Evolutionary conservation across 2,329 filamentous ascomycete genomes (phyloP).

Genomic region (Huntiella abstrusa): DNA sequence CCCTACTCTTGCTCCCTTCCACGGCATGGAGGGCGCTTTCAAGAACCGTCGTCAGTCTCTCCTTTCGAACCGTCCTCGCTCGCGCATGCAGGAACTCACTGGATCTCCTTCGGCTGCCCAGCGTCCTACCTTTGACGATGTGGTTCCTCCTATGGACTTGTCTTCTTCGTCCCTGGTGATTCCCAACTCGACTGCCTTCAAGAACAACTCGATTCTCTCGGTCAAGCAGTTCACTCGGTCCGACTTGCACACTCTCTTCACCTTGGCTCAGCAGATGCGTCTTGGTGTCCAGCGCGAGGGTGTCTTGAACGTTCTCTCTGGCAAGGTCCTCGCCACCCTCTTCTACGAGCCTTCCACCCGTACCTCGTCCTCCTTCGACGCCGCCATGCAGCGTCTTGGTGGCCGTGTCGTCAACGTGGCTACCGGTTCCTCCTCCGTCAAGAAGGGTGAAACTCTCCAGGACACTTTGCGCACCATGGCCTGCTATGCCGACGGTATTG

Average conservation of each 20-base stretch:
- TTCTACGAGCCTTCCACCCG: constrained; percentile 97
- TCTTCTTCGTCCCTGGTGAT: constrained; percentile 5
- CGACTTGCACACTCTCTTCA: constrained; percentile 86
- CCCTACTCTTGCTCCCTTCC: constrained; percentile 33
- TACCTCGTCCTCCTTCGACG: constrained; percentile 89
- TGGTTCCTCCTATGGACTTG: constrained; percentile 7
- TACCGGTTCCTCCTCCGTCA: constrained; percentile 68
- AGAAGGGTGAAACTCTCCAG: constrained; percentile 86
- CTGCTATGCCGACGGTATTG: constrained; percentile 86
- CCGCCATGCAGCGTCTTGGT: constrained; percentile 94
- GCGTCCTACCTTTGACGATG: constrained; percentile 6
- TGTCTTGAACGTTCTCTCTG: constrained; percentile 69
- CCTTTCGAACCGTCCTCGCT: constrained; percentile 12
- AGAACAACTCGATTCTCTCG: constrained; percentile 73
- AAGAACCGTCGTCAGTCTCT: constrained; percentile 17
- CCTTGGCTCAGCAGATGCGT: constrained; percentile 93
- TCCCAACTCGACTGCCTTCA: constrained; percentile 46
- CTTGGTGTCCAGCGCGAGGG: constrained; percentile 85
- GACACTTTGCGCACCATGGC: constrained; percentile 86
- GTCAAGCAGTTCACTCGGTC: constrained; percentile 77
- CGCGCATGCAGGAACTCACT: constrained; percentile 8
- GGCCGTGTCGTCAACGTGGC: constrained; percentile 69
- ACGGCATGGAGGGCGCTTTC: constrained; percentile 6
- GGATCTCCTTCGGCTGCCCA: constrained; percentile 1
- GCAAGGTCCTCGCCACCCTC: constrained; percentile 72